These are phyloP conservation scores for Hibiscus mutabilis DNA, from an alignment of 345 rosid species.

Conservation along the genomic window DNA sequence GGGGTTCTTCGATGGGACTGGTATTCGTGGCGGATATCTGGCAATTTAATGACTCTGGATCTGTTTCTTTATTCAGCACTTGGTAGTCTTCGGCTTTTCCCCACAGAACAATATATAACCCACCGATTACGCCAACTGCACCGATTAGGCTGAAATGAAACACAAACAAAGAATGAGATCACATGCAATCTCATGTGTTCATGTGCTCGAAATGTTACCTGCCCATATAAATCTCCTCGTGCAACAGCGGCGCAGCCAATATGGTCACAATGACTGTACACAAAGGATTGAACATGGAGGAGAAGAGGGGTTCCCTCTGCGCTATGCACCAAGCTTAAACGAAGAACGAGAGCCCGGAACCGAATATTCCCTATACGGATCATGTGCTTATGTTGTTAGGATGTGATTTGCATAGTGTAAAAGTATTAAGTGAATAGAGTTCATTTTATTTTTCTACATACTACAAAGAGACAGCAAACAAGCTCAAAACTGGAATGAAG, in stretches of 20 bases:
- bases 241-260: constrained; percentile 43
- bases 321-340: constrained; percentile 63
- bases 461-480: constrained; percentile 34
- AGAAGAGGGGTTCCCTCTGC: constrained; percentile 50
- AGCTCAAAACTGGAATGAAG: constrained; percentile 45
- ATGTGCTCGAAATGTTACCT: constrained; percentile 25
- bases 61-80: constrained; percentile 14
- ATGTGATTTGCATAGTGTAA: not conserved
- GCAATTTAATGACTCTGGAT: constrained; percentile 15
- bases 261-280: constrained; percentile 47
- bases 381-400: not conserved
- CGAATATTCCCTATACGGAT: constrained; percentile 30
- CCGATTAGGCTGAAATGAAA: constrained; percentile 42
- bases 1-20: constrained; percentile 30
- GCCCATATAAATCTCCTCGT: constrained; percentile 46
- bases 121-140: constrained; percentile 38
- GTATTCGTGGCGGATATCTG: constrained; percentile 3
- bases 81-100: constrained; percentile 50
- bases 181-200: not conserved
- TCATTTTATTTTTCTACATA: constrained; percentile 10
- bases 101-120: constrained; percentile 54
- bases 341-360: constrained; percentile 44
- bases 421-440: not conserved
- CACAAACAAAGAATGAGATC: not conserved
- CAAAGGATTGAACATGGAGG: constrained; percentile 60